Evolutionary conservation across 129 eudicot genomes (phyloP).

Genomic region (Saposhnikovia divaricata): DNA sequence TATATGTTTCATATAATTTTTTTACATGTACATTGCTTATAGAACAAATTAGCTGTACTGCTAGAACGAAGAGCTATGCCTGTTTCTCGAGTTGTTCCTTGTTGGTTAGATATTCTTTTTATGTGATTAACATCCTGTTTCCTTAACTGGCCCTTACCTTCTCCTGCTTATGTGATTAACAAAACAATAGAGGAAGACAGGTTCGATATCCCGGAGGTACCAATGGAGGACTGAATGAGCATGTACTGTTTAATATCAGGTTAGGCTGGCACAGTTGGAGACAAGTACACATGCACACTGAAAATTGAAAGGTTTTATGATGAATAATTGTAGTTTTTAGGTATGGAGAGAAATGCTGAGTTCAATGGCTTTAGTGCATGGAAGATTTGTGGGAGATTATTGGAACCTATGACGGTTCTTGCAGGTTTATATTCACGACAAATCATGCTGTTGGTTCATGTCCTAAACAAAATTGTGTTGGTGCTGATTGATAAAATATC

Average conservation of each 20-base stretch:
- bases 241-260: neutral
- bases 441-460: neutral
- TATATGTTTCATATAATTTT: neutral
- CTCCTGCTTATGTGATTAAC: constrained; percentile 58
- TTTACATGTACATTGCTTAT: neutral
- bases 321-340: neutral
- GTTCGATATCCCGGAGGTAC: constrained; percentile 87
- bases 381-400: neutral
- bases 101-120: neutral
- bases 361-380: neutral
- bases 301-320: neutral
- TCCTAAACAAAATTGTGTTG: neutral
- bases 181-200: constrained; percentile 75
- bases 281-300: neutral
- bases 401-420: neutral
- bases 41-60: neutral
- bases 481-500: neutral
- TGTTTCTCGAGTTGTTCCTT: neutral
- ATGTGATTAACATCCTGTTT: neutral
- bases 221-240: constrained; percentile 63
- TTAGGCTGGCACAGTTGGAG: neutral
- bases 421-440: neutral
- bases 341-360: neutral
- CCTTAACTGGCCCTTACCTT: constrained; percentile 53
- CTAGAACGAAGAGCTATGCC: neutral